Conservation (phyloP, 2,329 filamentous ascomycete genomes). For the Aurifilum marmelostoma region DNA sequence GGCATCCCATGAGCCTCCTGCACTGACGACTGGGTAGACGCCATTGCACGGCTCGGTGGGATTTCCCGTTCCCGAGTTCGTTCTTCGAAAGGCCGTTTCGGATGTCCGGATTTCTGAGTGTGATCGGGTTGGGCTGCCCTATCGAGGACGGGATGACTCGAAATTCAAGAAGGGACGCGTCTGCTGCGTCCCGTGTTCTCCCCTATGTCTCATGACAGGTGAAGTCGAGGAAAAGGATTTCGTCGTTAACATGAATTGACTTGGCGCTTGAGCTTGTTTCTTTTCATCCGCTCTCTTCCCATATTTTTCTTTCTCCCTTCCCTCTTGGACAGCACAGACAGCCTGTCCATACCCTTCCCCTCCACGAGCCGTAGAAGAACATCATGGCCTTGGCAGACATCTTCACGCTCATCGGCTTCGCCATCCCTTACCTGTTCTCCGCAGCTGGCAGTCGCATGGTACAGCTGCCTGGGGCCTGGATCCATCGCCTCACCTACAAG, state of each 20-base stretch:
- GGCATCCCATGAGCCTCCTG: not conserved
- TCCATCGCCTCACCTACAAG: slow-evolving; percentile 13
- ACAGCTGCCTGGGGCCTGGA: not conserved
- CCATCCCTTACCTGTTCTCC: not conserved
- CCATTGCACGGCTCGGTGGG: not conserved
- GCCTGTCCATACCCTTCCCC: not conserved
- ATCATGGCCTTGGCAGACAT: slow-evolving; percentile 15
- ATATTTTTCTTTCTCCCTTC: not conserved
- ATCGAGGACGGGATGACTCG: not conserved
- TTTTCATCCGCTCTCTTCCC: too few species aligned
- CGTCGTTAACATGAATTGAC: not conserved
- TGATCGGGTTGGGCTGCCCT: not conserved
- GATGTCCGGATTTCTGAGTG: not conserved
- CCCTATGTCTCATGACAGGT: not conserved
- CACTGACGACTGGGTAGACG: not conserved
- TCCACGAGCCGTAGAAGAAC: not conserved
- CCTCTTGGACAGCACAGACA: not conserved
- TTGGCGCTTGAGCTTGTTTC: not conserved
- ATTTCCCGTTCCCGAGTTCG: not conserved
- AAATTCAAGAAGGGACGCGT: not conserved
- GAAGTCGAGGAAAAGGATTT: not conserved
- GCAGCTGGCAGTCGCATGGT: not conserved
- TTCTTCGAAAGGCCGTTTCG: not conserved
- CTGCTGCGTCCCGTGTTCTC: not conserved
- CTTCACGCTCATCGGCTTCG: slow-evolving; percentile 11